Base-by-base conservation (phyloP, 306 rosid genomes). In the Fragaria iinumae region DNA sequence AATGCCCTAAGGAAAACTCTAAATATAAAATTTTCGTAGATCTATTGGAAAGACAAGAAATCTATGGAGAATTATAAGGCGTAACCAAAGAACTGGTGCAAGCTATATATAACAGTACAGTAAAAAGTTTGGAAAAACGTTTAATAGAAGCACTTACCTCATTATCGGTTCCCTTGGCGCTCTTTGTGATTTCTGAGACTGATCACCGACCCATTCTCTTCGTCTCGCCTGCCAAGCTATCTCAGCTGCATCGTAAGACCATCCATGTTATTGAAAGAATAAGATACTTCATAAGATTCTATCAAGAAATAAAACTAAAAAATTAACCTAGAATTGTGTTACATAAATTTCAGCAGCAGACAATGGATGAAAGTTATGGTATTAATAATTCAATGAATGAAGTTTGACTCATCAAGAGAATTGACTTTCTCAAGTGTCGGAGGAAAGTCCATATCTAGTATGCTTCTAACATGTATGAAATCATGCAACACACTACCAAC, bases 151-250 rank as follows among this genome's bases (percentile, higher is more conserved):
- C 49, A 56, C 32, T 44, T 81, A 89, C 93, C 97, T 89, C 89
- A 86, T 73, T 60, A 89, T 76, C 43, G 88, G 87, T 77, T 89
- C 92, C 77, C 80, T 78, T 50, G 84, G 85, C 3, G 77, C 72
- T 84, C 77, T 83, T 72, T 16, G 84, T 44, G 76, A 25, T 13
- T 77, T 86, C 62, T 76, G 80, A 59, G 89, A 81, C 57, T 21
- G 80, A 76, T 86, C 80, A 39, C 92, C 93, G 12, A 84, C 81
- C 92, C 96, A 91, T 85, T 87, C 87, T 72, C 62, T 89, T 81
- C 96, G 83, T 75, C 25, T 80, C 75, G 84, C 80, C 71, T 84
- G 87, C 96, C 96, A 91, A 78, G 90, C 84, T 73, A 81, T 79
- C 87, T 87, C 93, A 44, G 93, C 96, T 91, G 91, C 90, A 82